A percentile compares a stretch with the other conserved stretches of the same genome.
These are phyloP conservation scores for Alternaria brassicae DNA, from an alignment of 2,329 filamentous ascomycete genomes.

Conservation along the genomic window DNA sequence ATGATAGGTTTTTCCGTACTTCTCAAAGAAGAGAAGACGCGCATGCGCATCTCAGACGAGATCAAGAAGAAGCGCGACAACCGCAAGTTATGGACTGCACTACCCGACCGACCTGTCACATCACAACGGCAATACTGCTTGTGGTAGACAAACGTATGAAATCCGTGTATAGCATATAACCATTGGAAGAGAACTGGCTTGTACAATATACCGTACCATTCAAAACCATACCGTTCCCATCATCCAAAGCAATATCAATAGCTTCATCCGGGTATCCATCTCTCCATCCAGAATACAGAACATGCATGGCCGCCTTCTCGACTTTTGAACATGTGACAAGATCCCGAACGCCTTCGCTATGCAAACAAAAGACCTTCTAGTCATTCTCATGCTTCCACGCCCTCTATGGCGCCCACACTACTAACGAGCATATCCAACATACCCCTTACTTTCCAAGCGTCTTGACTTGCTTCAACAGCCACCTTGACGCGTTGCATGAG, in stretches of 20 bases:
- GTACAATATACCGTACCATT: conserved; percentile 33
- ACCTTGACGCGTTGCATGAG: conserved; percentile 74
- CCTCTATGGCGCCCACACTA: conserved; percentile 55
- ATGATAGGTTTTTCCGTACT: conserved; percentile 73
- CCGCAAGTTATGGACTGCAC: conserved; percentile 82
- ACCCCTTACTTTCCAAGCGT: conserved; percentile 80
- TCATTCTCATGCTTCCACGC: conserved; percentile 18
- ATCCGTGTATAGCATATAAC: conserved; percentile 8
- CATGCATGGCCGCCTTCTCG: neutral
- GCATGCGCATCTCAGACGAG: conserved; percentile 81
- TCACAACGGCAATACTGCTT: conserved; percentile 89
- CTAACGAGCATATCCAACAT: conserved; percentile 84
- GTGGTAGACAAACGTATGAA: conserved; percentile 66
- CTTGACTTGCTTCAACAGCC: conserved; percentile 83
- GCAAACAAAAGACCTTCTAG: conserved; percentile 29
- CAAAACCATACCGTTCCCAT: conserved; percentile 25
- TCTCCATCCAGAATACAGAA: neutral
- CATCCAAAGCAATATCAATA: conserved; percentile 30
- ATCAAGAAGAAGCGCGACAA: conserved; percentile 76
- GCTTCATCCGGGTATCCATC: conserved; percentile 21
- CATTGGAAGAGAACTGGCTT: conserved; percentile 6
- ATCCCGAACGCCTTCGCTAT: conserved; percentile 50
- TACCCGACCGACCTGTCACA: conserved; percentile 84
- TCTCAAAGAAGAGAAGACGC: conserved; percentile 92
- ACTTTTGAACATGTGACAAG: conserved; percentile 12